These are phyloP conservation scores for Rubia peregrina DNA, from an alignment of 305 asterid genomes.

Conservation along the genomic window DNA sequence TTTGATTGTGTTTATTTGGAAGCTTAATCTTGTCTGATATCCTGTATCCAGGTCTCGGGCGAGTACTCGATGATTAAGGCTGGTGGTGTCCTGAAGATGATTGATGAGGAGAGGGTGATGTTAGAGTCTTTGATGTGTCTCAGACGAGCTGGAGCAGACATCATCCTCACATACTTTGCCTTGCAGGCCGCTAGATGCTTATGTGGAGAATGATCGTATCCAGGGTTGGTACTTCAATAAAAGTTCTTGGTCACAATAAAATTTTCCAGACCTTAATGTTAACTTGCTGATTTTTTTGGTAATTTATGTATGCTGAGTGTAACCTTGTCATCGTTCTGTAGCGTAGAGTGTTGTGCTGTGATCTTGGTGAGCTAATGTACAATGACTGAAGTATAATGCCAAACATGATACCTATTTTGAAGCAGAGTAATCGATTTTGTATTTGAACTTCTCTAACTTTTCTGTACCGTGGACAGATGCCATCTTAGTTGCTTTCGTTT, in stretches of 20 bases:
- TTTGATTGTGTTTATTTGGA: not conserved
- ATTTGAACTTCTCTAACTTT: not conserved
- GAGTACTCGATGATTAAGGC: constrained; percentile 98
- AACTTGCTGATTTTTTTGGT: not conserved
- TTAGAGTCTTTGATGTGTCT: constrained; percentile 88
- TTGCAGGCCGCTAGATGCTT: constrained; percentile 74
- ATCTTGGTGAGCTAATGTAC: not conserved
- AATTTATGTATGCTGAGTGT: not conserved
- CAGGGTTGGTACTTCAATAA: not conserved
- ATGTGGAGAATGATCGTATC: constrained; percentile 46
- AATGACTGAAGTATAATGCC: not conserved
- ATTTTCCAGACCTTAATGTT: not conserved
- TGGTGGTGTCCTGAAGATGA: constrained; percentile 82
- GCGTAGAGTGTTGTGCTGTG: not conserved
- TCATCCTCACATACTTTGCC: constrained; percentile 84
- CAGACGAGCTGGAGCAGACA: constrained; percentile 88
- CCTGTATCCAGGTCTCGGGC: constrained; percentile 63
- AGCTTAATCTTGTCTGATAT: not conserved
- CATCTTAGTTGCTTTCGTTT: too few species aligned
- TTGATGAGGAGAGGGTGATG: constrained; percentile 92
- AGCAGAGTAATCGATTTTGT: not conserved
- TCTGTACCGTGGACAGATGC: not conserved
- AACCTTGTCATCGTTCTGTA: not conserved
- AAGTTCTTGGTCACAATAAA: not conserved
- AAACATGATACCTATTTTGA: not conserved